A percentile compares a stretch with the other conserved stretches of the same genome.
phyloP scores from a whole-genome alignment of 495 filamentous ascomycete species.

The Chaetomium tenue region DNA sequence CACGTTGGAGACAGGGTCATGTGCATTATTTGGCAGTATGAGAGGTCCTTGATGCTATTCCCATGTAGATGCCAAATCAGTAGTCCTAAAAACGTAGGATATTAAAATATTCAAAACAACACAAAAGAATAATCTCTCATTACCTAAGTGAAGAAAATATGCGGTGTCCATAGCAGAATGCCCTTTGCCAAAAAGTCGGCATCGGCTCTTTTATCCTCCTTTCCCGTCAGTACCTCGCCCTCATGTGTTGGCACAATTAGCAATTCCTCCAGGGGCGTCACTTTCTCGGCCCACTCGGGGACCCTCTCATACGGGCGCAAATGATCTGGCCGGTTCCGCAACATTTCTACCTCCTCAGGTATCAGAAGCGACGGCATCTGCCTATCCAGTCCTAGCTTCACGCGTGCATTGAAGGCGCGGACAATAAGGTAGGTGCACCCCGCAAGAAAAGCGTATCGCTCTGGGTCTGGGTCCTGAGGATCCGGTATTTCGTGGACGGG shows the following conservation, averaged over 20 bases:
- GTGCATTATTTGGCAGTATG: too few species aligned
- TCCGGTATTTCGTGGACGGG: conserved; percentile 2
- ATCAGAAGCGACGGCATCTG: conserved; percentile 3
- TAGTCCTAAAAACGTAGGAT: too few species aligned
- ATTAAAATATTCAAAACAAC: too few species aligned
- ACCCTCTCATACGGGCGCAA: conserved; percentile 7
- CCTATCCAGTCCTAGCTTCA: conserved; percentile 6
- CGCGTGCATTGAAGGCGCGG: conserved; percentile 14
- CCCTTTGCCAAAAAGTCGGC: conserved; percentile 6
- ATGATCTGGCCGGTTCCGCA: conserved; percentile 4
- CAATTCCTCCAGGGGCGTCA: background rate
- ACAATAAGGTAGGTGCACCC: conserved; percentile 1
- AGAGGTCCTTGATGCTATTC: too few species aligned
- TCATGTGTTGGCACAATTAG: conserved; percentile 5
- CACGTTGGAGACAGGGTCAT: too few species aligned
- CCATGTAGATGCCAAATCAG: too few species aligned
- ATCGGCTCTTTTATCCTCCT: conserved; percentile 14
- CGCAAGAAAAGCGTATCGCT: conserved; percentile 5
- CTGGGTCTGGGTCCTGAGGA: background rate
- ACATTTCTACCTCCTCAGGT: background rate
- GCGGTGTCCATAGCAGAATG: conserved; percentile 16
- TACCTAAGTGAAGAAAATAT: conserved; percentile 12
- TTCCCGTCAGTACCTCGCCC: background rate
- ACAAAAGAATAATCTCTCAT: too few species aligned
- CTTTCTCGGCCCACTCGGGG: conserved; percentile 9